Base-by-base conservation (phyloP, 139 green algal genomes). In the Edaphochlamys debaryana region DNA sequence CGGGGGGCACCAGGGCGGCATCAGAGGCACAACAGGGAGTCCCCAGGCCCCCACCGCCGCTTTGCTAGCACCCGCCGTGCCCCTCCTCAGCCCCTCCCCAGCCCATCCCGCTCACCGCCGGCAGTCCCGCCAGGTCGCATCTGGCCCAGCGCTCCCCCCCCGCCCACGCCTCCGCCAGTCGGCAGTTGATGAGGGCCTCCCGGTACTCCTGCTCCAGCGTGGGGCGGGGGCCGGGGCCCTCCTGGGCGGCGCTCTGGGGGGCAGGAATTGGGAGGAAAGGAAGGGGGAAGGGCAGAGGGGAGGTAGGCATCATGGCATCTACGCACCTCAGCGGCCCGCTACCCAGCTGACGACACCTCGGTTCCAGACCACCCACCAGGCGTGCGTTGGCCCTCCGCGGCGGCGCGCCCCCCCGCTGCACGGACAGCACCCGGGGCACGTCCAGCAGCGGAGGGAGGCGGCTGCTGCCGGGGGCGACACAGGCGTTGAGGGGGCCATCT, bases 201-300 rank as follows among this genome's bases (percentile, higher is more conserved):
- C 81, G 81, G 69, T 79, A 79, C 70, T 74, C 80, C 60, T 79
- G 80, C 70, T 86, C 68, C 27, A 79, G 30, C 50, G 80, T 79
- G 40, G 64, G 64, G n/a, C 64, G 36, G 36, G 13, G 11, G 45
- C 11, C 45, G 13, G 45, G 45, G 45, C 11, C 45, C 45, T 54
- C 45, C 45, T 9, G 11, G 45, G 45, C 9, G 13, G 45, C 45
- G 45, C 11, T 22, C 45, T 54, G 45, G 11, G 45, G 45, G 45
- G n/a, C n/a, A n/a, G n/a, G n/a, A n/a, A n/a, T n/a, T n/a, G n/a
- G n/a, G n/a, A n/a, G n/a, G n/a, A n/a, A n/a, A n/a, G n/a, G n/a
- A n/a, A n/a, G n/a, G n/a, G n/a, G n/a, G n/a, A n/a, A n/a, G n/a
- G n/a, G n/a, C n/a, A n/a, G n/a, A n/a, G n/a, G n/a, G 45, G 11